Base-by-base conservation (phyloP, 2,329 filamentous ascomycete genomes). In the Hymenoscyphus repandus region DNA sequence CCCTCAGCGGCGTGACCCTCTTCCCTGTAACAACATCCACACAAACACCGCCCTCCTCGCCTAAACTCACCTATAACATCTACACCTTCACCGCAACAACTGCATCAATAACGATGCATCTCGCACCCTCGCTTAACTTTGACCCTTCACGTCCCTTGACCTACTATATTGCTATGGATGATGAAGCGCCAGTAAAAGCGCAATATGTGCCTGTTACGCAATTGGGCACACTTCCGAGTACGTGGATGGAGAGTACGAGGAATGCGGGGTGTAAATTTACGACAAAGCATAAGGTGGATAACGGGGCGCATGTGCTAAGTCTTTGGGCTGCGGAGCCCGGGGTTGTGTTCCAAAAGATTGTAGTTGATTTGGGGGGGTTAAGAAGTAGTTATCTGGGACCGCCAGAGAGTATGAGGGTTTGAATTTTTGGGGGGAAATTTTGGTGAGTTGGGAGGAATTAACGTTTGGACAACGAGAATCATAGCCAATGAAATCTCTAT, bases 11-110 rank as follows among this genome's bases (percentile, higher is more conserved):
- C 15, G 73, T 84, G 7, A 76, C 77, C 0, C 69, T 83, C 15
- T 72, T 73, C 61, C 79, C 80, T 1, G 72, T 73, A 33, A 69
- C 71, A n/a, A 70, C 74, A 0, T 68, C 73, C 45, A 77, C 77
- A 22, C 71, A 79, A 34, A 68, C 70, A 1, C 61, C 75, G 1
- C 68, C 69, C 5, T 69, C 73, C 10, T 74, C 70, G 0, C 79
- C 80, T 1, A 74, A 73, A n/a, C 70, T 85, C 9, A 75, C 79
- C 52, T 86, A 83, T 62, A 70, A 76, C 48, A 60, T 85, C 52
- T 84, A 82, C 64, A 67, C 80, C 11, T 84, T 82, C 67, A 77
- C 74, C 42, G 72, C 73, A 50, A 64, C 64, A 31, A 51, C 52
- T 1, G 46, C 51, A 5, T 60, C 71, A 1, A 66, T 71, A 9